phyloP scores from a whole-genome alignment of 2,329 filamentous ascomycete species.

The Colletotrichum gloeosporioides region DNA sequence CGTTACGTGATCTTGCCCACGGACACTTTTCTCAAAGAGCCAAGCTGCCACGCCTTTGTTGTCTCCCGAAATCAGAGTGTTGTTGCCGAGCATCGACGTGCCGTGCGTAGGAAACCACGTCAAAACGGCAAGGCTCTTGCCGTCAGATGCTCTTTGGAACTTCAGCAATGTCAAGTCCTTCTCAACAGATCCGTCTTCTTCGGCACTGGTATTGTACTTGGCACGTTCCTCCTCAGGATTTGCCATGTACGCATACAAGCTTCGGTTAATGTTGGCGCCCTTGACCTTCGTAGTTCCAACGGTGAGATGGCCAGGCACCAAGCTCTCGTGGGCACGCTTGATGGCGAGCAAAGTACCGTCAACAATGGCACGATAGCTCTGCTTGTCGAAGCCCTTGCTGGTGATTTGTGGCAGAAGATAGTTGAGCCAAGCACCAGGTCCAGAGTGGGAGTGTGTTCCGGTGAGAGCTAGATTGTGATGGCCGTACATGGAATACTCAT shows the following conservation, averaged over 20 bases:
- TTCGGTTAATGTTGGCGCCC: constrained; percentile 87
- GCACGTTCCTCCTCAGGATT: constrained; percentile 81
- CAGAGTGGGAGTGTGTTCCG: constrained; percentile 89
- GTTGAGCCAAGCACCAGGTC: constrained; percentile 90
- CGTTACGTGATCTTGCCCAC: constrained; percentile 55
- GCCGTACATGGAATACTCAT: constrained; percentile 76
- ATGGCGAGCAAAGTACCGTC: constrained; percentile 83
- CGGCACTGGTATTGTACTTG: constrained; percentile 58
- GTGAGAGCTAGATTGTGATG: constrained; percentile 86
- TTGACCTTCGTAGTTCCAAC: constrained; percentile 67
- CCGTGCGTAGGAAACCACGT: constrained; percentile 94
- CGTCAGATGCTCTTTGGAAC: constrained; percentile 74
- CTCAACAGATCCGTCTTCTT: constrained; percentile 46
- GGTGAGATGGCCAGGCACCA: constrained; percentile 65
- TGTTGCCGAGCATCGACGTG: constrained; percentile 88
- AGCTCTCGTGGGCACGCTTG: constrained; percentile 71
- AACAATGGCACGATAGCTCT: constrained; percentile 87
- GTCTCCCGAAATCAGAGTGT: constrained; percentile 86
- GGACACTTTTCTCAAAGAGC: constrained; percentile 77
- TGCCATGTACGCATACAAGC: constrained; percentile 83
- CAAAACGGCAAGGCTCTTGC: constrained; percentile 78
- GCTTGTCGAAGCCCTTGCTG: constrained; percentile 81
- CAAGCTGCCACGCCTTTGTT: constrained; percentile 92
- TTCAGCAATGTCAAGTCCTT: constrained; percentile 75
- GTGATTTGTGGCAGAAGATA: constrained; percentile 91